These are phyloP conservation scores for Astrothelium subdiscretum DNA, from an alignment of 495 filamentous ascomycete genomes.

Conservation along the genomic window DNA sequence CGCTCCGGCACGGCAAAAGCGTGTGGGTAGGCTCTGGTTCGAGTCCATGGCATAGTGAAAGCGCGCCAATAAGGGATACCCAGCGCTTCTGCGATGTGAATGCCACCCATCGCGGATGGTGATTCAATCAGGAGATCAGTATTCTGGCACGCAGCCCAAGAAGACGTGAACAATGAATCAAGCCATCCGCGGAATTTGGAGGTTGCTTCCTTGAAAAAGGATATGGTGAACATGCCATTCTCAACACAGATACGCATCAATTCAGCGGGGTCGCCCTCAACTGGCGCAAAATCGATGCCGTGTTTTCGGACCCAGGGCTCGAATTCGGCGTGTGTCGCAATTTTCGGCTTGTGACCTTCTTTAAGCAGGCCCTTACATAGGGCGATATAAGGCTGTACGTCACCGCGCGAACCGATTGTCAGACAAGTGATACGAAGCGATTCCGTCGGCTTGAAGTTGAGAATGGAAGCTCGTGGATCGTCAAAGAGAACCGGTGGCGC, in stretches of 20 bases:
- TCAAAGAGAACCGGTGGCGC: constrained; percentile 75
- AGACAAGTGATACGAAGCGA: constrained; percentile 81
- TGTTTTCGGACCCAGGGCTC: constrained; percentile 76
- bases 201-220: constrained; percentile 79
- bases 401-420: constrained; percentile 89
- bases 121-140: constrained; percentile 89
- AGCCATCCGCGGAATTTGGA: constrained; percentile 89
- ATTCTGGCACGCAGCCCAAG: constrained; percentile 74
- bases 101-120: constrained; percentile 94
- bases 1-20: constrained; percentile 91
- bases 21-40: constrained; percentile 90
- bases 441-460: constrained; percentile 85
- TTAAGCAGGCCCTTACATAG: constrained; percentile 81
- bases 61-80: constrained; percentile 92
- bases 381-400: constrained; percentile 96
- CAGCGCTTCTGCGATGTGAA: constrained; percentile 95
- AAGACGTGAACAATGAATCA: constrained; percentile 72
- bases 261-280: constrained; percentile 87
- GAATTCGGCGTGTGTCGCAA: constrained; percentile 89
- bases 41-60: constrained; percentile 98
- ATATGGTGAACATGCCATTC: constrained; percentile 92
- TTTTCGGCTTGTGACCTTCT: constrained; percentile 77
- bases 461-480: constrained; percentile 78
- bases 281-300: constrained; percentile 81
- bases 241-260: constrained; percentile 94